Evolutionary conservation across 2,329 filamentous ascomycete species (phyloP).

Genomic region (Huntiella omanensis): DNA sequence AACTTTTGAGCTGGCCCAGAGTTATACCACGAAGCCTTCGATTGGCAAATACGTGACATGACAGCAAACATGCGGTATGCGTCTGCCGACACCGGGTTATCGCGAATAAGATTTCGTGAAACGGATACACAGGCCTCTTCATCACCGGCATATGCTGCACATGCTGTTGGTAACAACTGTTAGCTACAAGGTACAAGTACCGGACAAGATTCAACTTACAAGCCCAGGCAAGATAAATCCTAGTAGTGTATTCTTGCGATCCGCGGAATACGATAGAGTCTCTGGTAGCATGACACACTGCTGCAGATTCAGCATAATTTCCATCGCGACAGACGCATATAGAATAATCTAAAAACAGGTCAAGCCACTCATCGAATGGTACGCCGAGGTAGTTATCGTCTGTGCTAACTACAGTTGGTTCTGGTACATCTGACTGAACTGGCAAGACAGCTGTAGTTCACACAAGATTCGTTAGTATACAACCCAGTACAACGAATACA

Average conservation of each 20-base stretch:
- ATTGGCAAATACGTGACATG: constrained; percentile 57
- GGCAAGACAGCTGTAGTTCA: constrained; percentile 10
- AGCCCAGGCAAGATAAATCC: constrained; percentile 62
- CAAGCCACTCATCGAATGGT: constrained; percentile 67
- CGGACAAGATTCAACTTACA: constrained; percentile 25
- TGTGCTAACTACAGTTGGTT: background rate
- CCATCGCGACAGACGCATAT: constrained; percentile 52
- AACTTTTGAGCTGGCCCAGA: constrained; percentile 76
- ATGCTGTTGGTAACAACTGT: constrained; percentile 31
- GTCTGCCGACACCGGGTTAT: constrained; percentile 62
- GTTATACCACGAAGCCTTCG: constrained; percentile 56
- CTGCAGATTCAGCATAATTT: constrained; percentile 55
- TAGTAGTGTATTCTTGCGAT: constrained; percentile 44
- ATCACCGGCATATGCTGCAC: constrained; percentile 64
- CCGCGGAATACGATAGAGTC: constrained; percentile 71
- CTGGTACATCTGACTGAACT: constrained; percentile 9
- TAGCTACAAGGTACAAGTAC: background rate
- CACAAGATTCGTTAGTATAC: background rate
- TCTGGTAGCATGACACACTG: constrained; percentile 57
- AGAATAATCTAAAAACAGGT: constrained; percentile 77
- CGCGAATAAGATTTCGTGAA: constrained; percentile 68
- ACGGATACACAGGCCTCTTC: constrained; percentile 55
- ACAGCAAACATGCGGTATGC: constrained; percentile 68
- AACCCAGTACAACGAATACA: too few species aligned
- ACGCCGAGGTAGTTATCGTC: constrained; percentile 50